Conservation (phyloP, 768 basidiomycete genomes). For the Hebeloma cylindrosporum region DNA sequence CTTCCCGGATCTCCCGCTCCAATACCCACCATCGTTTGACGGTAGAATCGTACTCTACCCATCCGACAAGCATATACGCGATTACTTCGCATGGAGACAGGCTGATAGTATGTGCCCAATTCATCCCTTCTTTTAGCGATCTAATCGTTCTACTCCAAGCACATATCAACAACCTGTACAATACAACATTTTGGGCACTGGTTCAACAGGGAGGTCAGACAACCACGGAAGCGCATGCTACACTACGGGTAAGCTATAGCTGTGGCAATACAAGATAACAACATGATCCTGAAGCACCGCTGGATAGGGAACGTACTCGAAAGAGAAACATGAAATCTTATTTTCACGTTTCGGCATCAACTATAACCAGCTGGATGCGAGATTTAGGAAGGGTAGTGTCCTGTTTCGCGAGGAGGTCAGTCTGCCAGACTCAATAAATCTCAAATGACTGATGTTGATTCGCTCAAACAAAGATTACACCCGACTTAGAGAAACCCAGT, state of each 20-base stretch:
- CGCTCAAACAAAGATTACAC: too few species aligned
- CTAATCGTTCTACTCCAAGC: constrained; percentile 48
- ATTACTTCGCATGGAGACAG: constrained; percentile 97
- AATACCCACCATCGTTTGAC: constrained; percentile 91
- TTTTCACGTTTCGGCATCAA: constrained; percentile 83
- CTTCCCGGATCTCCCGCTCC: constrained; percentile 69
- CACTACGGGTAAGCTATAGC: constrained; percentile 56
- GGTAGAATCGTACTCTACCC: constrained; percentile 87
- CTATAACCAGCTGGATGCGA: constrained; percentile 72
- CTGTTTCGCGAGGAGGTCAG: constrained; percentile 60
- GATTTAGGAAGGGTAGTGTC: constrained; percentile 85
- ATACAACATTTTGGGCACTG: constrained; percentile 94
- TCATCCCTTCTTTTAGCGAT: background rate
- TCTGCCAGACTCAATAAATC: too few species aligned
- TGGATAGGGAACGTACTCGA: constrained; percentile 80
- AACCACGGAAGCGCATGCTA: constrained; percentile 78
- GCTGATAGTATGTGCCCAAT: constrained; percentile 75
- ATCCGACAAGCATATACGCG: constrained; percentile 63
- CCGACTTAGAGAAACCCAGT: too few species aligned
- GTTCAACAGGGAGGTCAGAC: constrained; percentile 80
- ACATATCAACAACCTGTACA: constrained; percentile 97
- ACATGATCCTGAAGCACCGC: background rate
- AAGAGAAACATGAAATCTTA: constrained; percentile 90
- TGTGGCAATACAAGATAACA: background rate
- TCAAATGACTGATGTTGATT: too few species aligned